Evolutionary conservation across 345 rosid genomes (phyloP).

Genomic region (Populus euphratica): DNA sequence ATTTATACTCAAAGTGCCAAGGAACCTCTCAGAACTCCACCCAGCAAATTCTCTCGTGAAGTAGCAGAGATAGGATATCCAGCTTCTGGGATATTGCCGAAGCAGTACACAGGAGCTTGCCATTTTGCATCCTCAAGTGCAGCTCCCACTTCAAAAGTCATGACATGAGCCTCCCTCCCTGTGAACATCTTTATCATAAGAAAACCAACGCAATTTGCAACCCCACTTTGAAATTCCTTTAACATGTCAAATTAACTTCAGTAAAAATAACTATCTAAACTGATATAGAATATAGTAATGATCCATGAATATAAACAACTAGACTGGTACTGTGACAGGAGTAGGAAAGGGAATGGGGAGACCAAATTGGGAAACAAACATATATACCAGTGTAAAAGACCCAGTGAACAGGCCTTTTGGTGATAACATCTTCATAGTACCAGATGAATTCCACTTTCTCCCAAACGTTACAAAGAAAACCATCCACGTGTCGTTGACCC

Average conservation of each 20-base stretch:
- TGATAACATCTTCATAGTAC: slow-evolving; percentile 57
- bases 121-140: slow-evolving; percentile 53
- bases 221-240: neutral
- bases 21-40: slow-evolving; percentile 18
- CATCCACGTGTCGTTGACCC: slow-evolving; percentile 48
- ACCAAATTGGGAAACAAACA: neutral
- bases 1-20: neutral
- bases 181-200: neutral
- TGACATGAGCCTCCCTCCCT: slow-evolving; percentile 64
- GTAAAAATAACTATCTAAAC: no score
- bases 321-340: no score
- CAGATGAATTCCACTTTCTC: slow-evolving; percentile 55
- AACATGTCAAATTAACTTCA: neutral
- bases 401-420: slow-evolving; percentile 56
- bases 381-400: slow-evolving; percentile 47
- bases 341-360: no score
- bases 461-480: slow-evolving; percentile 63
- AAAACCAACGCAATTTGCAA: neutral
- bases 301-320: neutral
- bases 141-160: slow-evolving; percentile 62
- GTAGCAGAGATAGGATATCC: neutral
- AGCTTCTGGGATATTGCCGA: slow-evolving; percentile 6
- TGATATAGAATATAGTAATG: neutral
- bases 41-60: neutral
- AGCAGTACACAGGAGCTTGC: slow-evolving; percentile 63